These are phyloP conservation scores for Tulasnella sp. DNA, from an alignment of 768 basidiomycete species.

Conservation along the genomic window DNA sequence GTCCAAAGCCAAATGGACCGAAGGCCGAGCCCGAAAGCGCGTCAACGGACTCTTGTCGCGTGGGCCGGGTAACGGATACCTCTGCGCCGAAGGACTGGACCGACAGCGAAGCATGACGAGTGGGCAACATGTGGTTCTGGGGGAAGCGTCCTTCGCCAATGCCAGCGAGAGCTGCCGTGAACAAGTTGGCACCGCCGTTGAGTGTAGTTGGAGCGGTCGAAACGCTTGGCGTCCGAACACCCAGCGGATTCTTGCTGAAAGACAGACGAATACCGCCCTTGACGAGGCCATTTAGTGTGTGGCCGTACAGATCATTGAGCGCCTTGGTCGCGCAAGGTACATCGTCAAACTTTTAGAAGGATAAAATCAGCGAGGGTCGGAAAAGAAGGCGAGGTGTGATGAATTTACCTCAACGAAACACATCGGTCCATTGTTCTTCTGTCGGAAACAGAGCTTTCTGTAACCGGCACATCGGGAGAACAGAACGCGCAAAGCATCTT, in stretches of 20 bases:
- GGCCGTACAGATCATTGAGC: conserved; percentile 83
- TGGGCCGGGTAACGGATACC: not conserved
- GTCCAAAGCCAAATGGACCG: conserved; percentile 9
- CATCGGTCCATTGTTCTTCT: conserved; percentile 98
- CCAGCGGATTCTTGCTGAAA: conserved; percentile 98
- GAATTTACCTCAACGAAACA: conserved; percentile 88
- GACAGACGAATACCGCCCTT: conserved; percentile 96
- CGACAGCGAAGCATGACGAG: conserved; percentile 13
- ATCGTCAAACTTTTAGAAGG: conserved; percentile 68
- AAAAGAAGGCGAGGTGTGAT: not conserved
- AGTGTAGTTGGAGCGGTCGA: conserved; percentile 10
- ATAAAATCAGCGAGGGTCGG: not conserved
- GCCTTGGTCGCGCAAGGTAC: conserved; percentile 76
- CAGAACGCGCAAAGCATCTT: conserved; percentile 75
- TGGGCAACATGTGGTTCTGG: conserved; percentile 9
- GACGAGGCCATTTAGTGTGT: conserved; percentile 83
- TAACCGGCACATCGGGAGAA: conserved; percentile 77
- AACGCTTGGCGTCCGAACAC: conserved; percentile 32
- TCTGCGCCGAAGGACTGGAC: conserved; percentile 1
- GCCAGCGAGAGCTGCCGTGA: conserved; percentile 18
- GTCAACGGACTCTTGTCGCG: conserved; percentile 14
- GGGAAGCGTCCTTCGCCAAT: conserved; percentile 7
- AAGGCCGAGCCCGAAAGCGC: conserved; percentile 12
- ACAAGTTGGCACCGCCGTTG: conserved; percentile 6
- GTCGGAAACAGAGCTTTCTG: conserved; percentile 86